Evolutionary conservation across 257 asterid genomes (phyloP).

Genomic region (Rubia yunnanensis): DNA sequence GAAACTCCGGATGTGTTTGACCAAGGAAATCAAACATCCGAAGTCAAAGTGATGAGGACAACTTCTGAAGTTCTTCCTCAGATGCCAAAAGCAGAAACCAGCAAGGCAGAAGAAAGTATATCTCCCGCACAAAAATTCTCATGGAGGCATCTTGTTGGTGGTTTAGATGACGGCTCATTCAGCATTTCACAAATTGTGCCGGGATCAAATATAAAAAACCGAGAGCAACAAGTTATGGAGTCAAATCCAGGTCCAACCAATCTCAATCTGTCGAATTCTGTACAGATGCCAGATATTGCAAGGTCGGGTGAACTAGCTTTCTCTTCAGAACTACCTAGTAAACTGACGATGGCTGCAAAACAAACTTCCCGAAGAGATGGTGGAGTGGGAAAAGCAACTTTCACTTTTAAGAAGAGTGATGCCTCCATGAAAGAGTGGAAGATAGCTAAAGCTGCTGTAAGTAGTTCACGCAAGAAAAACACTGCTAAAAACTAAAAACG

Average conservation of each 20-base stretch:
- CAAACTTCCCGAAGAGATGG: slow-evolving; percentile 21
- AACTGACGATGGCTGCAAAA: slow-evolving; percentile 12
- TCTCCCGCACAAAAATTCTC: slow-evolving; percentile 53
- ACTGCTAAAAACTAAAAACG: too few relatives aligned
- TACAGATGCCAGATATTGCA: slow-evolving; percentile 3
- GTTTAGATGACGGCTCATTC: slow-evolving; percentile 41
- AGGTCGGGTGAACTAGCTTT: slow-evolving; percentile 14
- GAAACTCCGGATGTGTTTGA: slow-evolving; percentile 14
- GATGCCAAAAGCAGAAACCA: slow-evolving; percentile 19
- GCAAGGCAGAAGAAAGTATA: slow-evolving; percentile 37
- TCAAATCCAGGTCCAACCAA: slow-evolving; percentile 13
- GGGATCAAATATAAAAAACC: slow-evolving; percentile 24
- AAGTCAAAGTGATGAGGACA: slow-evolving; percentile 17
- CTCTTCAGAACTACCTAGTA: slow-evolving; percentile 13
- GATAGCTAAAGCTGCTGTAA: slow-evolving; percentile 50
- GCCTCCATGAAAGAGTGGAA: slow-evolving; percentile 73
- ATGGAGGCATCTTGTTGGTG: slow-evolving; percentile 59
- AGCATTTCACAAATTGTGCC: slow-evolving; percentile 61
- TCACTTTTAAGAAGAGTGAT: slow-evolving; percentile 62
- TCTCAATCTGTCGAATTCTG: slow-evolving; percentile 16
- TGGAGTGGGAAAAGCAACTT: slow-evolving; percentile 37
- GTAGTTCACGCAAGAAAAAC: slow-evolving; percentile 49
- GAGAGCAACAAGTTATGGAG: slow-evolving; percentile 19
- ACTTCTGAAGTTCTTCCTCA: slow-evolving; percentile 21
- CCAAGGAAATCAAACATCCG: slow-evolving; percentile 12